These are phyloP conservation scores for Adansonia grandidieri DNA, from an alignment of 441 rosid species.

Conservation along the genomic window DNA sequence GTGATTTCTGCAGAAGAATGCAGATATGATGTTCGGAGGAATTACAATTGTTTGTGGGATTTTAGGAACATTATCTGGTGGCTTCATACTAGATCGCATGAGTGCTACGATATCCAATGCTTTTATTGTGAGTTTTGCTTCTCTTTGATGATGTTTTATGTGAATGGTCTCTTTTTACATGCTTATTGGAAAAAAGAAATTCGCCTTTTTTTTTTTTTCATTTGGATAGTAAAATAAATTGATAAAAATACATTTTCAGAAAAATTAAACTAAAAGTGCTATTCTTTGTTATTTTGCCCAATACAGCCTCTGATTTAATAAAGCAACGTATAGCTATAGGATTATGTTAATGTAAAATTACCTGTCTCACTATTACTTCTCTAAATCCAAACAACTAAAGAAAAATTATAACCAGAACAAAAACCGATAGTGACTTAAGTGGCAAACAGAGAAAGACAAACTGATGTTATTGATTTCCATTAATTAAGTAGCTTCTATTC, in stretches of 20 bases:
- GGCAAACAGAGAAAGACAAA: neutral
- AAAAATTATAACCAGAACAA: neutral
- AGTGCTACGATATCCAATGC: constrained; percentile 79
- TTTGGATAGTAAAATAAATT: constrained; percentile 3
- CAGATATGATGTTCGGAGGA: constrained; percentile 90
- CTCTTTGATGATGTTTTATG: neutral
- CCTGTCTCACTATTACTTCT: neutral
- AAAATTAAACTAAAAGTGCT: neutral
- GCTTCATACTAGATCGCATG: constrained; percentile 70
- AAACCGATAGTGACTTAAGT: too few species aligned
- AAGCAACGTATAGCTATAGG: neutral
- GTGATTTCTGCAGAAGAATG: constrained; percentile 53
- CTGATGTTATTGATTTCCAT: neutral
- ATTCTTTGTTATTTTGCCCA: neutral
- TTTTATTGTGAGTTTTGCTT: constrained; percentile 62
- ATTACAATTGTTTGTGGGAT: constrained; percentile 82
- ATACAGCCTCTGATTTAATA: neutral
- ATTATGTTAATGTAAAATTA: constrained; percentile 16
- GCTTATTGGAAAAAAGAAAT: neutral
- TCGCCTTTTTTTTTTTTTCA: neutral
- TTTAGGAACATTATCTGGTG: constrained; percentile 82
- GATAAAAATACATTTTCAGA: neutral
- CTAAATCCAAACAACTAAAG: constrained; percentile 4
- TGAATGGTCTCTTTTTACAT: neutral
- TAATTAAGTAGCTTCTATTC: neutral